Conservation (phyloP, 2,329 filamentous ascomycete species). For the Fusarium mangiferae region DNA sequence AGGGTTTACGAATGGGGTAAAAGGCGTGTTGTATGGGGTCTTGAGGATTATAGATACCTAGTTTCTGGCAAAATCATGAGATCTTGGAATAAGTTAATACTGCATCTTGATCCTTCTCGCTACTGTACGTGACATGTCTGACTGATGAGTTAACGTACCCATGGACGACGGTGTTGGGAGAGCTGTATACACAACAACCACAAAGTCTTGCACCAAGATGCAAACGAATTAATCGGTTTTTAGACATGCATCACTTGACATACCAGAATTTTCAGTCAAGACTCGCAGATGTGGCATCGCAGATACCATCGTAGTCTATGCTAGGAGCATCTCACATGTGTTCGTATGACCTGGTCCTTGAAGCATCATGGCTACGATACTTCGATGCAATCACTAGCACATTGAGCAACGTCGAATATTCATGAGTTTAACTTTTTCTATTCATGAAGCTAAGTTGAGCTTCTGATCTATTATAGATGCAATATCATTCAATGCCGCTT, state of each 20-base stretch:
- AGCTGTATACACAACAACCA: not conserved
- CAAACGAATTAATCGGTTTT: not conserved
- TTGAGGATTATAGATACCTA: not conserved
- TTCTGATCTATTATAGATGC: slow-evolving; percentile 19
- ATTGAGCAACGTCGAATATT: not conserved
- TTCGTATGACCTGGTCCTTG: not conserved
- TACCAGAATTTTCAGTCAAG: not conserved
- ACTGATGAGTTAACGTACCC: not conserved
- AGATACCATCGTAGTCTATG: not conserved
- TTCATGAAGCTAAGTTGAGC: slow-evolving; percentile 1
- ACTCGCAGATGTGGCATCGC: not conserved
- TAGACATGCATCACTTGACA: not conserved
- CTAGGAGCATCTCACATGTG: not conserved
- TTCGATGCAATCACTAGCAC: not conserved
- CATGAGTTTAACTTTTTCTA: not conserved
- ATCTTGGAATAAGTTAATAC: not conserved
- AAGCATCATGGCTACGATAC: not conserved
- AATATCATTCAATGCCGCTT: slow-evolving; percentile 2
- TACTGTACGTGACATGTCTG: not conserved
- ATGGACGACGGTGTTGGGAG: not conserved
- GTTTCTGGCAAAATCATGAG: slow-evolving; percentile 3
- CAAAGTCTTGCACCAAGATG: not conserved
- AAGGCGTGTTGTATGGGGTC: slow-evolving; percentile 15
- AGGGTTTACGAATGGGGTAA: slow-evolving; percentile 17
- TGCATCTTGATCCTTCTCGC: not conserved